Conservation (phyloP, 1,284 basidiomycete species). For the Takashimella tepidaria region DNA sequence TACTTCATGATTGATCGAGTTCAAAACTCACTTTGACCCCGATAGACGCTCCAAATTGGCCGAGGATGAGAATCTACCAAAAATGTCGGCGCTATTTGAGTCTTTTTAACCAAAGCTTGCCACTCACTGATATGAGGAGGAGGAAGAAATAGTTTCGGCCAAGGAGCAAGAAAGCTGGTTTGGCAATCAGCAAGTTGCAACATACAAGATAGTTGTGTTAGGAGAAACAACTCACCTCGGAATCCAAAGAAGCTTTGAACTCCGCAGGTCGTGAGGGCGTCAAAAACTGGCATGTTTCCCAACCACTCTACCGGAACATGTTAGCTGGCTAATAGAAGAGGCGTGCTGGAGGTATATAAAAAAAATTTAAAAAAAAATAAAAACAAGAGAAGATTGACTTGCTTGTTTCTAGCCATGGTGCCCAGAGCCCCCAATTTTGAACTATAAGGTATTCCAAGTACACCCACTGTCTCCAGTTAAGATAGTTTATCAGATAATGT, state of each 20-base stretch:
- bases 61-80: neutral
- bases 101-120: too few species aligned
- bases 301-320: too few species aligned
- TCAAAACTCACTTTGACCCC: neutral
- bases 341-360: too few species aligned
- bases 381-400: too few species aligned
- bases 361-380: too few species aligned
- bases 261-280: neutral
- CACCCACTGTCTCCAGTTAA: constrained; percentile 18
- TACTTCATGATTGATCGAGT: too few species aligned
- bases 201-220: too few species aligned
- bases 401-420: constrained; percentile 23
- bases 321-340: too few species aligned
- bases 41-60: neutral
- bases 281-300: constrained; percentile 20
- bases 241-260: neutral
- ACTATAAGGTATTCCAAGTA: constrained; percentile 26
- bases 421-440: constrained; percentile 22
- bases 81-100: too few species aligned
- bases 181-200: too few species aligned
- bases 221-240: too few species aligned
- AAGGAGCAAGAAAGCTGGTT: neutral
- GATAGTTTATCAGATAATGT: too few species aligned
- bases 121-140: neutral
- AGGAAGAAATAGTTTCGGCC: neutral